Conservation (phyloP, 2,329 filamentous ascomycete genomes). For the Pseudopyricularia javanii region DNA sequence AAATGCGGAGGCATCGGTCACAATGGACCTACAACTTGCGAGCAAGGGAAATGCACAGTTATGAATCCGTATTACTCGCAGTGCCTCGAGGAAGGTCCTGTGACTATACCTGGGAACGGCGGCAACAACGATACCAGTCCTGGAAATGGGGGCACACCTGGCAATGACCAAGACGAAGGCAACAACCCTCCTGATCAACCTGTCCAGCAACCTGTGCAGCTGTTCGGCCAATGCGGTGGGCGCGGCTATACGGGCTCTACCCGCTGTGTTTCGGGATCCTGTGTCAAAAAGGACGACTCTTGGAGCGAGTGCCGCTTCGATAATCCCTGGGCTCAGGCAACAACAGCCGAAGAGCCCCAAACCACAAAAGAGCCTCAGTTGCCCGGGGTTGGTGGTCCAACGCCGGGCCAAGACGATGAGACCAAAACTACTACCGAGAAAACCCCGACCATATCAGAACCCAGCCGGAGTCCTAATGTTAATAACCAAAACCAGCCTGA, state of each 20-base stretch:
- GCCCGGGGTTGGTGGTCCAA: neutral
- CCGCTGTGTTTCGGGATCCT: neutral
- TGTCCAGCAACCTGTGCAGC: neutral
- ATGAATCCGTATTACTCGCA: neutral
- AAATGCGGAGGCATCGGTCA: neutral
- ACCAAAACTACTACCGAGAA: neutral
- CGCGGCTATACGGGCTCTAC: neutral
- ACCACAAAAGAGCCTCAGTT: neutral
- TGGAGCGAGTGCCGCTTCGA: neutral
- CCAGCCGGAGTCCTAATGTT: neutral
- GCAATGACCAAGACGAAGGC: neutral
- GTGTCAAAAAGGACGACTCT: neutral
- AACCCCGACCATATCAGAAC: neutral
- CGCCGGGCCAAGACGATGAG: neutral
- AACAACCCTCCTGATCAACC: neutral
- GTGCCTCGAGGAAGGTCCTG: neutral
- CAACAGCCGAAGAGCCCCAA: neutral
- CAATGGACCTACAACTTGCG: neutral
- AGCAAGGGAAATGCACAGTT: neutral
- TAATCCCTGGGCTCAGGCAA: neutral
- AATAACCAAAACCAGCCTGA: neutral
- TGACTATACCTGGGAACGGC: neutral
- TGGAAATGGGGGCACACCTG: neutral
- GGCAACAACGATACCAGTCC: neutral
- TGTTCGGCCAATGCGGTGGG: neutral